A percentile compares a stretch with the other conserved stretches of the same genome.
Conservation (phyloP, 805 yeast genomes). For the Osmozyma mogii region DNA sequence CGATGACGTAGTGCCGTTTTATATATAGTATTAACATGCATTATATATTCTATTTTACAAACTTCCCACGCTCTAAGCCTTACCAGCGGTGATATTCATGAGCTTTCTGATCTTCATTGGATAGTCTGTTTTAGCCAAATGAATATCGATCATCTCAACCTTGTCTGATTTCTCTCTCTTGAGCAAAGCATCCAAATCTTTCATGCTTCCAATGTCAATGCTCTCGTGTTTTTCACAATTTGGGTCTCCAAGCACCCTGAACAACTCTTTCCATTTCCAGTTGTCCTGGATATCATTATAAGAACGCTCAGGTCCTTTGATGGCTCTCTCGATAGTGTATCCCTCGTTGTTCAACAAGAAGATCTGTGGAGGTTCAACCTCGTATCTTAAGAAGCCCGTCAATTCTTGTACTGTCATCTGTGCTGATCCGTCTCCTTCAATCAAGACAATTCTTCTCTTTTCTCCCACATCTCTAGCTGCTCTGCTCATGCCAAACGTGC, state of each 20-base stretch:
- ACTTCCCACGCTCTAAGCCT: too few species aligned
- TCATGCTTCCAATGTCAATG: slow-evolving; percentile 11
- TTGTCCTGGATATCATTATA: slow-evolving; percentile 77
- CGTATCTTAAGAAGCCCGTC: slow-evolving; percentile 52
- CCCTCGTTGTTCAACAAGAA: slow-evolving; percentile 79
- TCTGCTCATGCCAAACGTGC: slow-evolving; percentile 72
- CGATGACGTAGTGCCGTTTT: too few species aligned
- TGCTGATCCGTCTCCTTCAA: slow-evolving; percentile 92
- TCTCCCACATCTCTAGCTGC: slow-evolving; percentile 53
- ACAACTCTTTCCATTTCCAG: slow-evolving; percentile 75
- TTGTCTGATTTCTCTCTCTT: slow-evolving; percentile 10
- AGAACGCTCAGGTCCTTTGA: slow-evolving; percentile 65
- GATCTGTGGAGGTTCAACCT: slow-evolving; percentile 53
- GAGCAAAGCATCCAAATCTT: slow-evolving; percentile 15
- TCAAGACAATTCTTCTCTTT: slow-evolving; percentile 52
- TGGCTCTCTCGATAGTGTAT: slow-evolving; percentile 82
- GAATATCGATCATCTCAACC: slow-evolving; percentile 19
- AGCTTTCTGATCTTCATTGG: too few species aligned
- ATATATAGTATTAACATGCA: too few species aligned
- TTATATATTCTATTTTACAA: too few species aligned
- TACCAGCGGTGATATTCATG: too few species aligned
- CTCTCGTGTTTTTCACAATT: slow-evolving; percentile 16
- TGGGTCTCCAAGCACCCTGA: slow-evolving; percentile 55
- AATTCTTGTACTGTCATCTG: slow-evolving; percentile 91
- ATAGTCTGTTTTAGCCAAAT: slow-evolving; percentile 18